These are phyloP conservation scores for Didymosphaeria variabile DNA, from an alignment of 2,329 filamentous ascomycete genomes.

Conservation along the genomic window DNA sequence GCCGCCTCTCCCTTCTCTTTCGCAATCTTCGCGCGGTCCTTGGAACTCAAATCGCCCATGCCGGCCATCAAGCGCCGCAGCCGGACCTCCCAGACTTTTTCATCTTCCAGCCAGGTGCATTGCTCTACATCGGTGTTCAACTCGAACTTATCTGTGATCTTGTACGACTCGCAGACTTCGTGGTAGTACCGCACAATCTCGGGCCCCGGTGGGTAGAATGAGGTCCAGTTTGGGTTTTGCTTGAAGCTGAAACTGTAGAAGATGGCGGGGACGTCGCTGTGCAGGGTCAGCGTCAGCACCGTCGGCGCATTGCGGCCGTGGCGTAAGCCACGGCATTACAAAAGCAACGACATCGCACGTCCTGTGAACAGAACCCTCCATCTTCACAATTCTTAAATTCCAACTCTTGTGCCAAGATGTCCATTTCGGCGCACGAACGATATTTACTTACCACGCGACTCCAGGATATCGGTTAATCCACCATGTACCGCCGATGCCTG, in stretches of 20 bases:
- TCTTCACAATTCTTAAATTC: not conserved
- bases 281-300: slow-evolving; percentile 13
- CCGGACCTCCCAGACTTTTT: slow-evolving; percentile 64
- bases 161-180: slow-evolving; percentile 61
- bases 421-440: not conserved
- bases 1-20: slow-evolving; percentile 54
- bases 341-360: not conserved
- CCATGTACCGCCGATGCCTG: slow-evolving; percentile 71
- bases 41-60: slow-evolving; percentile 61
- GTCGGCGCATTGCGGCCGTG: slow-evolving; percentile 6
- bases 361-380: not conserved
- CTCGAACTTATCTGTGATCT: slow-evolving; percentile 66
- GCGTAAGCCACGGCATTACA: slow-evolving; percentile 7
- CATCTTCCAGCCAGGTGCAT: slow-evolving; percentile 62
- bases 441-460: slow-evolving; percentile 41
- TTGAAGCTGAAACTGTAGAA: slow-evolving; percentile 67
- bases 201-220: slow-evolving; percentile 57
- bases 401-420: not conserved
- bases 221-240: slow-evolving; percentile 62
- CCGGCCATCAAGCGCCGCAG: slow-evolving; percentile 62
- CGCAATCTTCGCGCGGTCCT: slow-evolving; percentile 57
- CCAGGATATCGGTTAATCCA: slow-evolving; percentile 67
- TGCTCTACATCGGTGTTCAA: slow-evolving; percentile 65
- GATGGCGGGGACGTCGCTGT: slow-evolving; percentile 58
- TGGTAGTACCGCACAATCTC: slow-evolving; percentile 64